phyloP scores from a whole-genome alignment of 768 basidiomycete genomes.

The Crucibulum laeve region DNA sequence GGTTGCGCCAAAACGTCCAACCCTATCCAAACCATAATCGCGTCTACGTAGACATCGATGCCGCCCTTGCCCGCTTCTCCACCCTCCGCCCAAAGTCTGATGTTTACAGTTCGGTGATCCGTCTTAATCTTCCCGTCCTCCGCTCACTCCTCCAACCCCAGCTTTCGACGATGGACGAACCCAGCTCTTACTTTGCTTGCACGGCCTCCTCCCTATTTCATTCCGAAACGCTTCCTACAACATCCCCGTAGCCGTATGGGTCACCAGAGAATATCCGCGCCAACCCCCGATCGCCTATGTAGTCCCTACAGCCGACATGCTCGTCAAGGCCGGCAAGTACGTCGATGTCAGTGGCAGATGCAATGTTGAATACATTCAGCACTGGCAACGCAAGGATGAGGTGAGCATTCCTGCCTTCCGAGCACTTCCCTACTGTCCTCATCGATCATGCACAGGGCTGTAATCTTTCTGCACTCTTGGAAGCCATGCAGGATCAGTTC shows the following conservation, averaged over 20 bases:
- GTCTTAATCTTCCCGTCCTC: slow-evolving; percentile 5
- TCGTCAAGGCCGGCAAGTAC: slow-evolving; percentile 69
- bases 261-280: slow-evolving; percentile 80
- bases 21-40: slow-evolving; percentile 52
- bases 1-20: slow-evolving; percentile 63
- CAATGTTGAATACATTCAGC: slow-evolving; percentile 59
- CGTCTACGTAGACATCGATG: slow-evolving; percentile 61
- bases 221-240: slow-evolving; percentile 80
- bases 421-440: slow-evolving; percentile 5
- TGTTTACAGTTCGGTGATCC: slow-evolving; percentile 57
- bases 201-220: slow-evolving; percentile 87
- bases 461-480: slow-evolving; percentile 65
- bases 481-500: slow-evolving; percentile 79
- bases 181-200: slow-evolving; percentile 84
- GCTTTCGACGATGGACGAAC: slow-evolving; percentile 94
- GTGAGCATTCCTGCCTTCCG: slow-evolving; percentile 39
- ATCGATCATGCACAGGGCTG: slow-evolving; percentile 54
- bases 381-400: slow-evolving; percentile 85
- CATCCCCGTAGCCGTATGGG: slow-evolving; percentile 89
- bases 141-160: slow-evolving; percentile 24
- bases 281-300: slow-evolving; percentile 86
- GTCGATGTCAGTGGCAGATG: slow-evolving; percentile 82
- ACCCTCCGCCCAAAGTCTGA: slow-evolving; percentile 77
- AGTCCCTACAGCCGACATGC: slow-evolving; percentile 87
- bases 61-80: slow-evolving; percentile 46